Percentiles rank a stretch among this genome's conserved stretches.
These are phyloP conservation scores for Linderniella brevidens DNA, from an alignment of 257 asterid genomes.

Conservation along the genomic window DNA sequence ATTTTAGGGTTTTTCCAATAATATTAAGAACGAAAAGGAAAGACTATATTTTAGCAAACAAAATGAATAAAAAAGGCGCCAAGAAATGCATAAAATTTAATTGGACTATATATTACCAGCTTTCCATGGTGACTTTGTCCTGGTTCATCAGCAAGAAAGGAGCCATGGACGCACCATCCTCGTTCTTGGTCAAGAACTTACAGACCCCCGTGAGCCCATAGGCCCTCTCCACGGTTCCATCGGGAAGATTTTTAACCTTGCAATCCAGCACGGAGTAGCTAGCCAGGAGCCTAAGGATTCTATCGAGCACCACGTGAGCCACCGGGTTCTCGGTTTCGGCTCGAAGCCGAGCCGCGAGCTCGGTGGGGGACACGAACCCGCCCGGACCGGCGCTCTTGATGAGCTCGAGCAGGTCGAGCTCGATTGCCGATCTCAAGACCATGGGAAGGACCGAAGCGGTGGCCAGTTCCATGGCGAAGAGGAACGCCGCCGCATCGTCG, in stretches of 20 bases:
- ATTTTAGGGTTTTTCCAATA: too few relatives aligned
- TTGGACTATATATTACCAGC: too few relatives aligned
- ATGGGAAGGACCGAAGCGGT: conserved; percentile 63
- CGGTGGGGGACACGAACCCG: conserved; percentile 12
- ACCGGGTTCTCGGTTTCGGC: conserved; percentile 12
- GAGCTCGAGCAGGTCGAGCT: conserved; percentile 58
- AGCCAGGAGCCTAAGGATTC: conserved; percentile 24
- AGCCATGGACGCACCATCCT: conserved; percentile 18
- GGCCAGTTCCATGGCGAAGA: neutral
- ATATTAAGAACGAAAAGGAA: too few relatives aligned
- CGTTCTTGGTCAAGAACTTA: conserved; percentile 17
- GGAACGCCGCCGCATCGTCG: neutral
- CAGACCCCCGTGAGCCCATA: conserved; percentile 19
- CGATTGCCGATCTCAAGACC: conserved; percentile 53
- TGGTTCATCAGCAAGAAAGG: conserved; percentile 9
- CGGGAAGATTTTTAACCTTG: neutral
- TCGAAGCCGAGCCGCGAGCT: conserved; percentile 17
- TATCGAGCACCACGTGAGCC: conserved; percentile 4
- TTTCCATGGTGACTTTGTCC: conserved; percentile 16
- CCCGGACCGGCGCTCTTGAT: conserved; percentile 30
- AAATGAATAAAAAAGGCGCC: too few relatives aligned
- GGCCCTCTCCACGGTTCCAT: conserved; percentile 10
- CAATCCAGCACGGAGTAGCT: conserved; percentile 15
- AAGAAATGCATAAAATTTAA: too few relatives aligned
- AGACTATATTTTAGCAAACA: too few relatives aligned